These are phyloP conservation scores for Fusarium chaquense DNA, from an alignment of 2,329 filamentous ascomycete species.

Conservation along the genomic window DNA sequence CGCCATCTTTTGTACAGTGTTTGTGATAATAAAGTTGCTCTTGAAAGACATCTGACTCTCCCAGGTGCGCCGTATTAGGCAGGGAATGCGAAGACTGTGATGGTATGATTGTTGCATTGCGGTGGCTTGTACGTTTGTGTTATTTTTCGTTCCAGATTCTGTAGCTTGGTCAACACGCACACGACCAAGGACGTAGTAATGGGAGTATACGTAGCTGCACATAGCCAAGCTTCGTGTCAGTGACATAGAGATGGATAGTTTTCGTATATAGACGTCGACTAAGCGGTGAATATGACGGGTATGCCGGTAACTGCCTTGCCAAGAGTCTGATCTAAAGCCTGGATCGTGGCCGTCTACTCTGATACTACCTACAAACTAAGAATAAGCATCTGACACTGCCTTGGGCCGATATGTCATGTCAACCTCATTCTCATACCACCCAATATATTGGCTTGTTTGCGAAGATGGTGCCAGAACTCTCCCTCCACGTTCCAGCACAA, in stretches of 20 bases:
- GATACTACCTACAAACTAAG: conserved; percentile 13
- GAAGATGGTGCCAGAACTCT: conserved; percentile 4
- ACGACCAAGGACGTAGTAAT: neutral
- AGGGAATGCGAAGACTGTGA: conserved; percentile 17
- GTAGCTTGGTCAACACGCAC: neutral
- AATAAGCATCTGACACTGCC: conserved; percentile 41
- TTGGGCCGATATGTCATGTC: conserved; percentile 26
- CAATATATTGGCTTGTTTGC: conserved; percentile 12
- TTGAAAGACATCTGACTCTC: conserved; percentile 17
- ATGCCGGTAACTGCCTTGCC: conserved; percentile 28
- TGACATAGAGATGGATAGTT: conserved; percentile 4
- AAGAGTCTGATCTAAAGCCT: conserved; percentile 7
- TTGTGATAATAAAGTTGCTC: conserved; percentile 9
- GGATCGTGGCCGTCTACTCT: neutral
- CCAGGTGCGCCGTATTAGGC: conserved; percentile 17
- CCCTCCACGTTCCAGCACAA: conserved; percentile 34
- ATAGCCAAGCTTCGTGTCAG: neutral
- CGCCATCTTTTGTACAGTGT: conserved; percentile 38
- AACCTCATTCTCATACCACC: conserved; percentile 9
- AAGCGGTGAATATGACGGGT: conserved; percentile 9
- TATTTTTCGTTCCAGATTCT: neutral
- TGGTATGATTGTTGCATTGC: neutral
- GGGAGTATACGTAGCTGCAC: neutral
- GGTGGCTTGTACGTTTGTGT: neutral
- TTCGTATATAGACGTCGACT: conserved; percentile 19